Percentiles rank a stretch among this genome's conserved stretches.
These are phyloP conservation scores for Syncephalastrum sp. DNA, from an alignment of 371 early-diverging fungal genomes.

Conservation along the genomic window DNA sequence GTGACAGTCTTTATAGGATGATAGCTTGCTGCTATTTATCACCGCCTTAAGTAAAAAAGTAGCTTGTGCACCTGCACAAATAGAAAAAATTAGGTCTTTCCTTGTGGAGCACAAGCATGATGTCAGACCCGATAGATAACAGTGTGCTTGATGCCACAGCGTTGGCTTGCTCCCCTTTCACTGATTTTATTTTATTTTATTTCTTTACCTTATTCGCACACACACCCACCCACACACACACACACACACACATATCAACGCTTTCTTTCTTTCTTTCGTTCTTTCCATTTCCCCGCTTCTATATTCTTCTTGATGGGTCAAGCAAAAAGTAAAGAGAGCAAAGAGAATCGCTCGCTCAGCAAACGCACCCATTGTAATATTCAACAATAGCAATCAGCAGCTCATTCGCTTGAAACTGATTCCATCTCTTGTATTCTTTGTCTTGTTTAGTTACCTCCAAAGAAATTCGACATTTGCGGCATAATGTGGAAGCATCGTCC, in stretches of 20 bases:
- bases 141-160: too few relatives aligned
- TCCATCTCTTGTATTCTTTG: neutral
- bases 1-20: too few relatives aligned
- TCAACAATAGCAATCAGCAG: neutral
- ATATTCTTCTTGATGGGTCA: conserved; percentile 45
- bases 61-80: too few relatives aligned
- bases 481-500: conserved; percentile 62
- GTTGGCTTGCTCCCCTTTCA: neutral
- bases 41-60: too few relatives aligned
- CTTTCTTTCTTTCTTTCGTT: neutral
- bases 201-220: neutral
- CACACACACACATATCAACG: neutral
- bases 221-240: conserved; percentile 1
- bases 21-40: too few relatives aligned
- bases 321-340: conserved; percentile 58
- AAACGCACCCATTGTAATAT: conserved; percentile 51
- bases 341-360: conserved; percentile 40
- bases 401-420: neutral
- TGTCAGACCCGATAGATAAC: too few relatives aligned
- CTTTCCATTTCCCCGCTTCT: too few relatives aligned
- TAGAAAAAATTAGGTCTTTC: too few relatives aligned
- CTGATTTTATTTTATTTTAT: neutral
- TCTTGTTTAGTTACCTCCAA: conserved; percentile 57
- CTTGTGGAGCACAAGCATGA: too few relatives aligned
- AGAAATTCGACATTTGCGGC: conserved; percentile 67